Evolutionary conservation across 176 grass and related monocot genomes (phyloP).

Genomic region (Rhipidocladum racemiflorum): DNA sequence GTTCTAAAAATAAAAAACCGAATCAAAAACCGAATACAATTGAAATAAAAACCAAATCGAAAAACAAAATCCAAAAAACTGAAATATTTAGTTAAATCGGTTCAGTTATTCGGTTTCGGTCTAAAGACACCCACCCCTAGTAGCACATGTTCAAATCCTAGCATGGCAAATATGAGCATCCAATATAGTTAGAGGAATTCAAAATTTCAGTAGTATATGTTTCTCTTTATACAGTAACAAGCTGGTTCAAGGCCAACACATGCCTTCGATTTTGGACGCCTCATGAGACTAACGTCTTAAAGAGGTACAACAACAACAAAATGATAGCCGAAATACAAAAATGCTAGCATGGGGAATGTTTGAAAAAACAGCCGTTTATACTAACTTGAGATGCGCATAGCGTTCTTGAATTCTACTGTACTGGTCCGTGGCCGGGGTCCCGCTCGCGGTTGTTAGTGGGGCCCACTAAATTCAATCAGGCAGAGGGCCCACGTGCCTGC

Average conservation of each 20-base stretch:
- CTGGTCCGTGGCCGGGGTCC: background rate
- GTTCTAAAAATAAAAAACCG: too few species aligned
- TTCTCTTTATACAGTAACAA: background rate
- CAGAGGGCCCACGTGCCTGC: background rate
- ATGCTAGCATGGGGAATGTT: constrained; percentile 2
- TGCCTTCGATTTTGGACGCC: background rate
- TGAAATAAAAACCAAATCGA: too few species aligned
- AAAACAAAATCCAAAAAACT: too few species aligned
- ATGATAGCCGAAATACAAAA: background rate
- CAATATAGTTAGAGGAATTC: background rate
- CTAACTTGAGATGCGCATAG: background rate
- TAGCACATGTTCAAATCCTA: background rate
- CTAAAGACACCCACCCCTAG: too few species aligned
- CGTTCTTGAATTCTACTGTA: background rate
- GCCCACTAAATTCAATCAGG: background rate
- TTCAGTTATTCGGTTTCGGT: too few species aligned
- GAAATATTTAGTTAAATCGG: too few species aligned
- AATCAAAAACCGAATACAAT: too few species aligned
- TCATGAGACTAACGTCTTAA: too few species aligned
- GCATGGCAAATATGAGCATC: background rate
- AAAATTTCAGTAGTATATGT: background rate
- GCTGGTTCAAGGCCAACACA: background rate
- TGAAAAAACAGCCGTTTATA: constrained; percentile 43
- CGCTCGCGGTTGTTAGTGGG: background rate
- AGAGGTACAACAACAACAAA: background rate